phyloP scores from a whole-genome alignment of 768 basidiomycete species.

The Naganishia onofrii region DNA sequence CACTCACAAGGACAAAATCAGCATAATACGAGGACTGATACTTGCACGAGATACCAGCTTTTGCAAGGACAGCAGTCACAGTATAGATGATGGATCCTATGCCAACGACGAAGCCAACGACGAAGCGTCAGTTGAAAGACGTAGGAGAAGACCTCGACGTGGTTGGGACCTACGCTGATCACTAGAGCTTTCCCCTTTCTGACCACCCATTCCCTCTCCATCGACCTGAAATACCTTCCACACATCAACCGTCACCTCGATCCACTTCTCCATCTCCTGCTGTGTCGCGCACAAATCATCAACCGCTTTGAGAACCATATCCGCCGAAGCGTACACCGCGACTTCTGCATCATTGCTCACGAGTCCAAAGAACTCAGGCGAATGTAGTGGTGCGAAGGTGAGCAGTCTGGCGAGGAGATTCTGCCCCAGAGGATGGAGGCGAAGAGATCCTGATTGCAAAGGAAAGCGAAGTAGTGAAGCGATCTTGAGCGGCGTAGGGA shows the following conservation, averaged over 20 bases:
- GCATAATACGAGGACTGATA: conserved; percentile 20
- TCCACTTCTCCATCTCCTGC: neutral
- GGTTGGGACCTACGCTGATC: conserved; percentile 4
- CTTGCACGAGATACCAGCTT: conserved; percentile 14
- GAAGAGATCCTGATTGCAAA: neutral
- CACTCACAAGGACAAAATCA: conserved; percentile 5
- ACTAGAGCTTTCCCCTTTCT: neutral
- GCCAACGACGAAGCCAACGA: neutral
- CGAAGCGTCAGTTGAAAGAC: no score
- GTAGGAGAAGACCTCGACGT: no score
- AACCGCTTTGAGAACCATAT: neutral
- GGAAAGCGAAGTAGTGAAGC: neutral
- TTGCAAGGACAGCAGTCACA: neutral
- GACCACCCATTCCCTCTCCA: neutral
- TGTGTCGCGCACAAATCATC: neutral
- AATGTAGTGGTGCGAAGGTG: conserved; percentile 5
- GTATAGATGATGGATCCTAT: conserved; percentile 3
- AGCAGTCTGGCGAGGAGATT: conserved; percentile 7
- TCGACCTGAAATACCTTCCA: conserved; percentile 18
- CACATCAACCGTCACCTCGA: conserved; percentile 1
- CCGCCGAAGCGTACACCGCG: conserved; percentile 6
- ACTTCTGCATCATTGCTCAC: conserved; percentile 11
- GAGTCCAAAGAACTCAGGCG: conserved; percentile 16
- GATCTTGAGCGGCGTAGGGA: conserved; percentile 11
- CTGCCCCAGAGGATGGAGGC: conserved; percentile 16